Base-by-base conservation (phyloP, 306 rosid genomes). In the Albizia julibrissin region DNA sequence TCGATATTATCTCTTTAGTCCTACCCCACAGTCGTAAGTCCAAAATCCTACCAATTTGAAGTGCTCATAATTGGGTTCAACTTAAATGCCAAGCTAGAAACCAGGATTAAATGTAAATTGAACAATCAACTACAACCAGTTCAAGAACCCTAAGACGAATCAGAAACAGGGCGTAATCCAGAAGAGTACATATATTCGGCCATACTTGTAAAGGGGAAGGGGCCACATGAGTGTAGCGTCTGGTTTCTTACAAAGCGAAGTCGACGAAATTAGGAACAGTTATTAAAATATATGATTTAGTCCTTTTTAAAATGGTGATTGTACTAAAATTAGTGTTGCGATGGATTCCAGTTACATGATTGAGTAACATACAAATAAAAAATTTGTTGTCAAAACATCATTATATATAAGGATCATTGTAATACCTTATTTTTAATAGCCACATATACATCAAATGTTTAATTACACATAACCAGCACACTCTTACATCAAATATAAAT, bases 171-270 rank as follows among this genome's bases (percentile, higher is more conserved):
- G n/a, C 16, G 15, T 10, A 79, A 59, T 37, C 59, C 24, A 79
- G 37, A 69, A n/a, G 29, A 43, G n/a, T 24, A 13, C n/a, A 71
- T 5, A 22, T 22, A n/a, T n/a, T 8, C 0, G 19, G 31, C 7
- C 5, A 37, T 59, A 85, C 90, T 87, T 85, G 85, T 8, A 87
- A 73, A 77, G 90, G 90, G 8, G 90, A 87, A 59, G 90, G 81
- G 77, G 73, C 34, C 83, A 87, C 82, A 54, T 58, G 70, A 9
- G 76, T 77, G 73, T 72, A 85, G 76, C 72, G 81, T 66, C 3
- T 76, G 56, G 90, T 87, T 82, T 87, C 79, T 76, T 87, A 86
- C 83, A 87, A 77, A 82, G 90, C 86, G 52, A 85, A 87, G 61
- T 87, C 50, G 65, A 87, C 79, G 59, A 87, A 82, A 3, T 85